A percentile compares a stretch with the other conserved stretches of the same genome.
Conservation (phyloP, 2,329 filamentous ascomycete species). For the Sarocladium strictum region DNA sequence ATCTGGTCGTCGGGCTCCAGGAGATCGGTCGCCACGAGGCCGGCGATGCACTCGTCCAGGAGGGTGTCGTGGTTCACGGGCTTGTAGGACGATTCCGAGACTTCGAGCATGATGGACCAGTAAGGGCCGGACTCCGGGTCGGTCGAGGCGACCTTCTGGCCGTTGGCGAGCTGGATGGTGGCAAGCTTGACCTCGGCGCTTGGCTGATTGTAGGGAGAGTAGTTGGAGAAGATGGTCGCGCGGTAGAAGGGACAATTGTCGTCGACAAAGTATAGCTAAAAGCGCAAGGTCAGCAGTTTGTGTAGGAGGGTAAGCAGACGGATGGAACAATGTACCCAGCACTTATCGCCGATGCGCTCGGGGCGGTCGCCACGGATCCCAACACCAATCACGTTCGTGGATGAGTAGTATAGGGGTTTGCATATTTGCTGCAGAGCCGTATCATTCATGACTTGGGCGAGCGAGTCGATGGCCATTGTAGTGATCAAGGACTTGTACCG, state of each 20-base stretch:
- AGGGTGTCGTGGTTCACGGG: conserved; percentile 74
- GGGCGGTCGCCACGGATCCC: conserved; percentile 87
- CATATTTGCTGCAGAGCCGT: not conserved
- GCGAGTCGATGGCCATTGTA: conserved; percentile 83
- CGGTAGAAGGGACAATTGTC: conserved; percentile 94
- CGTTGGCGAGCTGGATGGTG: conserved; percentile 71
- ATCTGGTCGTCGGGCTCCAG: conserved; percentile 79
- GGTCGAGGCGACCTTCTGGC: conserved; percentile 62
- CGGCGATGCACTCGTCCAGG: conserved; percentile 78
- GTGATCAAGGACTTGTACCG: conserved; percentile 80
- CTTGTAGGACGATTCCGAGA: conserved; percentile 88
- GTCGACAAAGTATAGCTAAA: conserved; percentile 83
- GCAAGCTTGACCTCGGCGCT: conserved; percentile 67
- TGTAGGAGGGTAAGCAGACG: not conserved
- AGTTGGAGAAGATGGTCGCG: conserved; percentile 96
- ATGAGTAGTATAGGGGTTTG: conserved; percentile 75
- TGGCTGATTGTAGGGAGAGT: conserved; percentile 91
- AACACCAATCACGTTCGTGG: conserved; percentile 94
- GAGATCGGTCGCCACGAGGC: conserved; percentile 88
- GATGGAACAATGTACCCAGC: conserved; percentile 64
- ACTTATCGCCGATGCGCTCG: conserved; percentile 97
- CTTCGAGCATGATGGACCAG: conserved; percentile 96
- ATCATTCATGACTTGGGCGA: conserved; percentile 48
- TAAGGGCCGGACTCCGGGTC: conserved; percentile 75
- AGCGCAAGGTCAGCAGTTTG: not conserved